Evolutionary conservation across 352 stramenopile species (phyloP).

Genomic region (Pythium diclinum): DNA sequence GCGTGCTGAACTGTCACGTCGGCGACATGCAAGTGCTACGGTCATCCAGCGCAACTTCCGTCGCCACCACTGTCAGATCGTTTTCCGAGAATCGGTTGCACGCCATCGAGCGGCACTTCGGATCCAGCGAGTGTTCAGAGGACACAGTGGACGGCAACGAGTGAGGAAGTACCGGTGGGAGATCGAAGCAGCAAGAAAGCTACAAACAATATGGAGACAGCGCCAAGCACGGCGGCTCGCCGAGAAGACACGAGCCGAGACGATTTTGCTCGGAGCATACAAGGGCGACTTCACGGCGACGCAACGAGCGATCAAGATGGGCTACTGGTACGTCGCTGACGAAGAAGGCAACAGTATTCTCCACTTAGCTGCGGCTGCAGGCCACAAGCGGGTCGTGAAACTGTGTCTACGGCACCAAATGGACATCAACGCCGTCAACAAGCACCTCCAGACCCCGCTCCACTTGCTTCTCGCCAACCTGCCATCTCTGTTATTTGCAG

Average conservation of each 20-base stretch:
- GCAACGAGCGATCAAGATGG: conserved; percentile 46
- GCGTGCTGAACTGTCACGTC: conserved; percentile 31
- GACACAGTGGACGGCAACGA: conserved; percentile 36
- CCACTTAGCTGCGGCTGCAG: conserved; percentile 59
- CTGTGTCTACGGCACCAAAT: conserved; percentile 73
- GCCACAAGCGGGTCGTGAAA: conserved; percentile 78
- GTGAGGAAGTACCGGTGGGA: conserved; percentile 41
- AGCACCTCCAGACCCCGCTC: conserved; percentile 52
- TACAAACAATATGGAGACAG: conserved; percentile 64
- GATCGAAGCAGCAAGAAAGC: conserved; percentile 32
- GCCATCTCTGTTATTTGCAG: conserved; percentile 11
- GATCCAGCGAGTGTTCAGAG: conserved; percentile 62
- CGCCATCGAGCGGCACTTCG: conserved; percentile 43
- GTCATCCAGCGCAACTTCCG: conserved; percentile 73
- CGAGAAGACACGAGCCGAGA: conserved; percentile 39
- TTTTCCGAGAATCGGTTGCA: conserved; percentile 38
- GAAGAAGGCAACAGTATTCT: conserved; percentile 65
- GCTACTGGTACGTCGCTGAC: conserved; percentile 53
- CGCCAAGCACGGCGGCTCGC: conserved; percentile 39
- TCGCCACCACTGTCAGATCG: conserved; percentile 44
- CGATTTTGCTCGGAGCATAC: conserved; percentile 62
- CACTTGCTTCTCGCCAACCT: conserved; percentile 75
- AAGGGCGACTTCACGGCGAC: conserved; percentile 75
- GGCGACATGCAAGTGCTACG: conserved; percentile 38
- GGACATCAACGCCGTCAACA: conserved; percentile 68